A percentile compares a stretch with the other conserved stretches of the same genome.
Conservation (phyloP, 2,329 filamentous ascomycete species). For the Achaetomium macrosporum region DNA sequence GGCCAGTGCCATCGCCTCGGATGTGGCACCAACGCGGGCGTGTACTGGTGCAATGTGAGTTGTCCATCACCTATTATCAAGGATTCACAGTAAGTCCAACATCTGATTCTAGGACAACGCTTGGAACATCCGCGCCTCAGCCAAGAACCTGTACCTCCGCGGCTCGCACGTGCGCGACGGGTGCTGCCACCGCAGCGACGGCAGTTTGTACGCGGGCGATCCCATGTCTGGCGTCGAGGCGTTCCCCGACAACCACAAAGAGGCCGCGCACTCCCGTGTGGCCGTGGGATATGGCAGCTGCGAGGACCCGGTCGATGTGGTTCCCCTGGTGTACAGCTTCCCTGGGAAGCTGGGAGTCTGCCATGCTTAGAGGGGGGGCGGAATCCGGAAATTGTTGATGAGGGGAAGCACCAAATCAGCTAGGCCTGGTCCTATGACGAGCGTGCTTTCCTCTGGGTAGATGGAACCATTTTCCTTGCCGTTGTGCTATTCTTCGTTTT, state of each 20-base stretch:
- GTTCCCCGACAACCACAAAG: conserved; percentile 1
- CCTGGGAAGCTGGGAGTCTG: not conserved
- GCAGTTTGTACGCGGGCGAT: not conserved
- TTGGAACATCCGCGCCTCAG: not conserved
- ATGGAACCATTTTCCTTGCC: no score
- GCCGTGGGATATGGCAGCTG: conserved; percentile 1
- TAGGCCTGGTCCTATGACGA: no score
- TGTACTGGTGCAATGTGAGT: conserved; percentile 13
- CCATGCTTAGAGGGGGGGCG: no score
- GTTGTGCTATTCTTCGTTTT: no score
- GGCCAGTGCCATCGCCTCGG: not conserved
- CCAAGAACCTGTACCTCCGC: not conserved
- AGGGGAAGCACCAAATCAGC: no score
- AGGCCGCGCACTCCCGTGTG: not conserved
- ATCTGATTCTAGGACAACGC: conserved; percentile 3
- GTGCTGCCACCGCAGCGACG: conserved; percentile 2
- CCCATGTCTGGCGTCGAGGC: not conserved
- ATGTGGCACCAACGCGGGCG: not conserved
- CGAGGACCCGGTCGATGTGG: not conserved
- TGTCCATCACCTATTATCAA: no score
- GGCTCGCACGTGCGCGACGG: not conserved
- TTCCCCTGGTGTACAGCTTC: not conserved
- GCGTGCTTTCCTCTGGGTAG: no score
- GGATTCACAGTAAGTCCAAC: no score
- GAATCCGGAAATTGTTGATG: no score